Base-by-base conservation (phyloP, 495 filamentous ascomycete genomes). In the Chaetomidium leptoderma region DNA sequence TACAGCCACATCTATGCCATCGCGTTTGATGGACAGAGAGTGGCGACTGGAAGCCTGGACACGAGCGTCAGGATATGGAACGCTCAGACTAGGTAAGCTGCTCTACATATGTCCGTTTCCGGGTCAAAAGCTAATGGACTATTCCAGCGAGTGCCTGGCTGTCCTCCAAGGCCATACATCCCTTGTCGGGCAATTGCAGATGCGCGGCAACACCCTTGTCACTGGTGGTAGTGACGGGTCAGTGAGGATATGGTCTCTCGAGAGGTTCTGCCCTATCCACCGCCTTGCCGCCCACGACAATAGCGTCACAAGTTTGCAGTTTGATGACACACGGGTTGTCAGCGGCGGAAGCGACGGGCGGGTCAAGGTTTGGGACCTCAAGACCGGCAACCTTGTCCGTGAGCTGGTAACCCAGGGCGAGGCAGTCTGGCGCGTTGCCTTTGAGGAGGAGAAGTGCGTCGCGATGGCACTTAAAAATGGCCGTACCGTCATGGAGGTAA, bases 1-100 rank as follows among this genome's bases (percentile, higher is more conserved):
- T 97, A 96, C 74, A 97, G 93, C 69, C 93, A 98, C 65, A 98
- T 98, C 53, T 98, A 98, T 66, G 95, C 93, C 11, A 95, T 98
- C 66, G 92, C 93, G 0, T 98, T 96, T 70, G 93, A 98, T 68
- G 93, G 93, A 19, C 80, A 81, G 47, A 81, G 91, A 51, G 92
- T 98, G 46, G 92, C 92, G n/a, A 98, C 93, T 2, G 93, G 93
- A 26, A 97, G 92, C 70, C 77, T 98, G 58, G 93, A 98, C 71
- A 98, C 93, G 1, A 96, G 90, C 67, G 95, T 98, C 27, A 80
- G 93, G 61, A 92, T 98, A 61, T 98, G 93, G 93, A 91, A 97
- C 75, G 91, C 92, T 26, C 80, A 81, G 23, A 89, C 90, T 64
- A 95, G 92, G 87, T 89, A 78, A 74, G 83, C 72, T 60, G 10